Evolutionary conservation across 345 rosid species (phyloP).

Genomic region (Streptanthus diversifolius): DNA sequence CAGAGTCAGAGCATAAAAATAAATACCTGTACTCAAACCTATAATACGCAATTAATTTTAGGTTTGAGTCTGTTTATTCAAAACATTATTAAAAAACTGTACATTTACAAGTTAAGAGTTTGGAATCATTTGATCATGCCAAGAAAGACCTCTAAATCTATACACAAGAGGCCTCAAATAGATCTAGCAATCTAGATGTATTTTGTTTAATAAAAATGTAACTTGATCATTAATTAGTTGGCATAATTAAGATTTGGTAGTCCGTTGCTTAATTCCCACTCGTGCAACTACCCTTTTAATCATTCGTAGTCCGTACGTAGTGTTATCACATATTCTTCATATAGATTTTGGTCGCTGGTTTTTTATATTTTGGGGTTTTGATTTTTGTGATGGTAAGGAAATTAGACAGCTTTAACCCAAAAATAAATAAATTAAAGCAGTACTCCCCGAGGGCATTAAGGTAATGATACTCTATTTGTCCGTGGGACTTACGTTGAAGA

Average conservation of each 20-base stretch:
- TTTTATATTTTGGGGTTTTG: background rate
- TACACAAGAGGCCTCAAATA: background rate
- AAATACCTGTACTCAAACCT: too few species aligned
- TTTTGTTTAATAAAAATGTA: background rate
- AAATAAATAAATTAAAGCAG: background rate
- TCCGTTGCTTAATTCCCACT: constrained; percentile 21
- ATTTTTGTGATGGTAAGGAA: background rate
- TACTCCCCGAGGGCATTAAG: background rate
- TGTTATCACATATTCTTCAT: background rate
- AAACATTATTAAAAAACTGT: background rate
- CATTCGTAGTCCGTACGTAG: constrained; percentile 4
- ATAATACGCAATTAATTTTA: background rate
- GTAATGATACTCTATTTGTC: background rate
- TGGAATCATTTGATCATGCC: background rate
- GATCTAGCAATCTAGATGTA: background rate
- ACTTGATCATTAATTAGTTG: constrained; percentile 1
- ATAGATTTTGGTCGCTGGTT: background rate
- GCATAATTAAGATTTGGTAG: constrained; percentile 1
- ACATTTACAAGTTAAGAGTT: background rate
- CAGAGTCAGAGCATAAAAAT: too few species aligned
- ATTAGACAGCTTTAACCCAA: background rate
- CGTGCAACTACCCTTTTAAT: constrained; percentile 27
- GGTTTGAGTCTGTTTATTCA: background rate
- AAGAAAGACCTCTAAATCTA: background rate
- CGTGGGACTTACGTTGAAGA: constrained; percentile 19